Conservation (phyloP, 1,284 basidiomycete species). For the Rhodotorula sp. region DNA sequence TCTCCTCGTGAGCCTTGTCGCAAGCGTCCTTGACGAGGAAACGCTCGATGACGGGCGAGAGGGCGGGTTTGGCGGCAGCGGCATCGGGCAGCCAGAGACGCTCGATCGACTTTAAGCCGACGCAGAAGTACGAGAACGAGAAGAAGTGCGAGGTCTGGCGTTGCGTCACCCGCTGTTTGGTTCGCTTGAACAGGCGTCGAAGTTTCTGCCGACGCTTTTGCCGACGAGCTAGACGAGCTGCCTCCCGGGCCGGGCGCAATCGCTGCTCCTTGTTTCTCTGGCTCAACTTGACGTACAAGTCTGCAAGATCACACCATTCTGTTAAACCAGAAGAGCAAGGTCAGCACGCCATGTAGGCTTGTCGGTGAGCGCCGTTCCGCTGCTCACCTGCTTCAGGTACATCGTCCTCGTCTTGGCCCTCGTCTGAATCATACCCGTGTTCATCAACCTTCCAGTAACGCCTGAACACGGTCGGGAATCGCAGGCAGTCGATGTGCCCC, state of each 20-base stretch:
- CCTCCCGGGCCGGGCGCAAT: not conserved
- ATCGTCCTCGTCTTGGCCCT: too few relatives aligned
- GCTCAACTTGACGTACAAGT: not conserved
- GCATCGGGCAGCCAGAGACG: not conserved
- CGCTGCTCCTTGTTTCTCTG: not conserved
- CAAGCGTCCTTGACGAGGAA: not conserved
- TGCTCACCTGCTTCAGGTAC: too few relatives aligned
- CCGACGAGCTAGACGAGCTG: not conserved
- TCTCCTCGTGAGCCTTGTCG: not conserved
- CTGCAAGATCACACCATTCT: not conserved
- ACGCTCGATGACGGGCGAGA: not conserved
- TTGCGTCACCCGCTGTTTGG: not conserved
- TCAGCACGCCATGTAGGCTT: too few relatives aligned
- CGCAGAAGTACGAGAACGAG: not conserved
- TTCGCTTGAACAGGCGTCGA: not conserved
- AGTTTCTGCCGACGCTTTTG: not conserved
- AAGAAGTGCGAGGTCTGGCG: not conserved
- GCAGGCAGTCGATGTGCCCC: too few relatives aligned
- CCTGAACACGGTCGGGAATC: too few relatives aligned
- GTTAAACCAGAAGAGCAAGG: not conserved
- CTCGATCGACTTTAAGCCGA: not conserved
- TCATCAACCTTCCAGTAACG: too few relatives aligned
- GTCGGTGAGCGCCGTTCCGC: too few relatives aligned
- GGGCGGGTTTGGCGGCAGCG: not conserved
- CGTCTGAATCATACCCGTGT: too few relatives aligned